A percentile compares a stretch with the other conserved stretches of the same genome.
These are phyloP conservation scores for Wickerhamomyces sydowiorum DNA, from an alignment of 805 yeast species.

Conservation along the genomic window DNA sequence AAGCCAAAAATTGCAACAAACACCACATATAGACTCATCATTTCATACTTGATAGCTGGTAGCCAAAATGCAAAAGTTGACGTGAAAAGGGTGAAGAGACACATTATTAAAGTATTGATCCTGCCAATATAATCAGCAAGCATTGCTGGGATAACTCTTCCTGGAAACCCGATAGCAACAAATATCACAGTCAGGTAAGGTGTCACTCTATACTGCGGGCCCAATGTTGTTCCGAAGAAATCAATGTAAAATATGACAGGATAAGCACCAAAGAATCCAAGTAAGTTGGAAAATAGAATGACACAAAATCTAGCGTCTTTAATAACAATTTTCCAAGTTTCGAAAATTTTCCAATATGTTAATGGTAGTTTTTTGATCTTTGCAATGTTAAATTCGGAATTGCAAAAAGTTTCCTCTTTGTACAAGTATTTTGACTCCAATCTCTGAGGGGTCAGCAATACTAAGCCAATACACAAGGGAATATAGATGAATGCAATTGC, in stretches of 20 bases:
- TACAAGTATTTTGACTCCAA: slow-evolving; percentile 8
- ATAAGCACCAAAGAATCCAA: slow-evolving; percentile 19
- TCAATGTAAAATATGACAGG: slow-evolving; percentile 21
- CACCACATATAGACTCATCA: slow-evolving; percentile 6
- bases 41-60: slow-evolving; percentile 10
- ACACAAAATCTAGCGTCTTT: slow-evolving; percentile 5
- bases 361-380: slow-evolving; percentile 9
- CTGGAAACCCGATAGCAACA: slow-evolving; percentile 19
- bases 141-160: slow-evolving; percentile 18
- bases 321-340: slow-evolving; percentile 10
- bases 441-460: slow-evolving; percentile 11
- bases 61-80: slow-evolving; percentile 15
- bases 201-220: slow-evolving; percentile 9
- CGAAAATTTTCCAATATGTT: slow-evolving; percentile 8
- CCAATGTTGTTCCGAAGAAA: slow-evolving; percentile 14
- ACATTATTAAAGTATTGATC: slow-evolving; percentile 11
- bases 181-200: slow-evolving; percentile 14
- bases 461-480: slow-evolving; percentile 14
- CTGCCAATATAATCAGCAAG: slow-evolving; percentile 17
- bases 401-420: slow-evolving; percentile 11
- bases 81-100: slow-evolving; percentile 5
- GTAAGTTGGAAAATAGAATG: slow-evolving; percentile 10
- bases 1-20: slow-evolving; percentile 17
- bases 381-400: slow-evolving; percentile 7
- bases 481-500: slow-evolving; percentile 17